Percentiles rank a stretch among this genome's conserved stretches.
Evolutionary conservation across 2,329 filamentous ascomycete genomes (phyloP).

Genomic region (Fusarium sp.): DNA sequence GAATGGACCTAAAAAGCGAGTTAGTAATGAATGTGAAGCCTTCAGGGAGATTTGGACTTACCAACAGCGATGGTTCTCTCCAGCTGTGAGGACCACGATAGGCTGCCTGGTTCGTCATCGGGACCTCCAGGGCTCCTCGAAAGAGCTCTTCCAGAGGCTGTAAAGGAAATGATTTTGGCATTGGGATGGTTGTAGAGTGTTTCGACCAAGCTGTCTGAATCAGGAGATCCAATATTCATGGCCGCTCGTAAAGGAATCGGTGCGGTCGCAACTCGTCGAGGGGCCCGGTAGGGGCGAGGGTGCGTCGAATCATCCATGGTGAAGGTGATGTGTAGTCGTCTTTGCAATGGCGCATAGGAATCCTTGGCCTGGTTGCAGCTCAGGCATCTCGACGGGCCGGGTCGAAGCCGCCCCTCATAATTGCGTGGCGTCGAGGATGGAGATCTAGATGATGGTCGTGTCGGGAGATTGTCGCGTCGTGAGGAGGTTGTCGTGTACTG

Average conservation of each 20-base stretch:
- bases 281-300: slow-evolving; percentile 41
- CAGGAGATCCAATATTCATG: slow-evolving; percentile 39
- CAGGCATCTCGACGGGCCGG: slow-evolving; percentile 39
- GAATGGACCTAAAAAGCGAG: slow-evolving; percentile 68
- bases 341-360: slow-evolving; percentile 25
- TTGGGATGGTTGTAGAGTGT: slow-evolving; percentile 80
- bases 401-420: slow-evolving; percentile 32
- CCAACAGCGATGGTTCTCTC: slow-evolving; percentile 86
- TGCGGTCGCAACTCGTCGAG: slow-evolving; percentile 55
- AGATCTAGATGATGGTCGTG: slow-evolving; percentile 8
- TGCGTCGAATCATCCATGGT: slow-evolving; percentile 39
- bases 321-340: slow-evolving; percentile 3
- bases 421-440: slow-evolving; percentile 34
- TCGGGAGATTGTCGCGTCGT: slow-evolving; percentile 5
- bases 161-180: slow-evolving; percentile 74
- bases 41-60: slow-evolving; percentile 51
- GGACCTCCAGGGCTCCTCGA: slow-evolving; percentile 49
- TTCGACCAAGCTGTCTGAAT: slow-evolving; percentile 62
- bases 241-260: slow-evolving; percentile 45
- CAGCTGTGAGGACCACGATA: slow-evolving; percentile 80
- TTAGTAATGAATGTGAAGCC: neutral
- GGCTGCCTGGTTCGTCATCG: slow-evolving; percentile 66
- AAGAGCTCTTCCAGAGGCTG: slow-evolving; percentile 49
- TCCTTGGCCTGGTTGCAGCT: slow-evolving; percentile 28
- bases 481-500: slow-evolving; percentile 5